Evolutionary conservation across 805 yeast genomes (phyloP), one percentile per base, ranked within the genome.

Genomic region (Saccharomycopsis oosterbeekiorum): DNA sequence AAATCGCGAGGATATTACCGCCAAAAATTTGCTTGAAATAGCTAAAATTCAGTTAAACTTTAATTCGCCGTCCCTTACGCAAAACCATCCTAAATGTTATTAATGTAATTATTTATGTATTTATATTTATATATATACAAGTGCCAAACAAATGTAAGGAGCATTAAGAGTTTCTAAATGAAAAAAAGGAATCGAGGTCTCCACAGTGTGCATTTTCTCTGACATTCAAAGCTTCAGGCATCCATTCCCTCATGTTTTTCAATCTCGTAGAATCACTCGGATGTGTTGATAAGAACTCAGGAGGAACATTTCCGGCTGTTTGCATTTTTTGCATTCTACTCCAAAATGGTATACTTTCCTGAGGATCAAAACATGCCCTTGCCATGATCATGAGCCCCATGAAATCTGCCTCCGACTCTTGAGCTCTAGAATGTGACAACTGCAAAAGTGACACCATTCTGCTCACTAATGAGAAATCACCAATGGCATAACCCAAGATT

Each of bases 341-440:
- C 99, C 99, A 94, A 61, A 94, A 79, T 11, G 74, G 75, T 0
- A 86, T 82, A 0, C 97, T 87, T 66, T 85, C 89, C 17, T 74
- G 74, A 5, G 97, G 91, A 65, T 92, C 75, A 71, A 79, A 94
- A 70, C 99, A 94, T 56, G 96, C 96, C 62, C 84, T 76, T 1
- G 97, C 83, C 97, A 93, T 89, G 66, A 93, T 78, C 84, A 90
- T 86, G 63, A 94, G 75, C 0, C 99, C 99, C 37, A 94, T 92
- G 68, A 86, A 85, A 73, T 94, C 99, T 0, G 99, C 98, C 71
- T 94, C 99, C 0, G 90, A 80, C 73, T 94, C 99, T 97, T 90
- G 90, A 62, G 83, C 89, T 68, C 99, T 78, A 0, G 96, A 88
- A 0, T 57, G 53, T 2, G 37, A 14, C 29, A 60, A 56, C 8